Conservation (phyloP, 1,284 basidiomycete species). For the Leccinum subspadiceum region DNA sequence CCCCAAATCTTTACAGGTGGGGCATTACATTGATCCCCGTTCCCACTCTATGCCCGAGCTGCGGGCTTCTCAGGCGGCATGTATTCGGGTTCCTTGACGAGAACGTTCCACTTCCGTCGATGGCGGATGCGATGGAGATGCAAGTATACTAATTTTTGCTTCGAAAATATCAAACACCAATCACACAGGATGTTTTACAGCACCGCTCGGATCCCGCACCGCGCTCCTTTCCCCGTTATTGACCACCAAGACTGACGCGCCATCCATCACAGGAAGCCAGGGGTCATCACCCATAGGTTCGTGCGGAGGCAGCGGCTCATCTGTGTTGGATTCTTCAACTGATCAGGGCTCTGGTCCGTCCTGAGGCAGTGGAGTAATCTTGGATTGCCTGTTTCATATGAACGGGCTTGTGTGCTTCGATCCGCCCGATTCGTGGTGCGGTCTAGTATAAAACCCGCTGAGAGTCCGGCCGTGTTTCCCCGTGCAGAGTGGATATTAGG, state of each 20-base stretch:
- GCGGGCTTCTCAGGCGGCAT: conserved; percentile 9
- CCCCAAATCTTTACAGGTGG: conserved; percentile 2
- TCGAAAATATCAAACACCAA: conserved; percentile 2
- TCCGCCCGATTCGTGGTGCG: conserved; percentile 9
- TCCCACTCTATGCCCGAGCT: conserved; percentile 23
- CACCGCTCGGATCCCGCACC: background rate
- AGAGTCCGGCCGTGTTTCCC: conserved; percentile 1
- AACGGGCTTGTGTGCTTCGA: background rate
- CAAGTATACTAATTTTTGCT: background rate
- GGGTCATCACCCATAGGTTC: background rate
- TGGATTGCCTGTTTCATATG: conserved; percentile 5
- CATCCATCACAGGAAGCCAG: background rate
- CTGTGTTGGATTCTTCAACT: background rate
- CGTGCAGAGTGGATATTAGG: conserved; percentile 15
- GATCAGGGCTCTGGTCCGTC: background rate
- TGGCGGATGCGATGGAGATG: conserved; percentile 30
- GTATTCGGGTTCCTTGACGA: conserved; percentile 8
- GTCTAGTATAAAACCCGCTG: conserved; percentile 15
- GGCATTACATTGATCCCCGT: conserved; percentile 13
- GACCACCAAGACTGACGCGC: background rate
- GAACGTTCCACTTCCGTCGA: conserved; percentile 22
- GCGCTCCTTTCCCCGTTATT: background rate
- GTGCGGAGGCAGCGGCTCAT: conserved; percentile 4
- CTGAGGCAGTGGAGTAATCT: conserved; percentile 1
- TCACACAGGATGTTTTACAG: background rate